A percentile compares a stretch with the other conserved stretches of the same genome.
phyloP scores from a whole-genome alignment of 495 filamentous ascomycete species.

The Podospora appendiculata region DNA sequence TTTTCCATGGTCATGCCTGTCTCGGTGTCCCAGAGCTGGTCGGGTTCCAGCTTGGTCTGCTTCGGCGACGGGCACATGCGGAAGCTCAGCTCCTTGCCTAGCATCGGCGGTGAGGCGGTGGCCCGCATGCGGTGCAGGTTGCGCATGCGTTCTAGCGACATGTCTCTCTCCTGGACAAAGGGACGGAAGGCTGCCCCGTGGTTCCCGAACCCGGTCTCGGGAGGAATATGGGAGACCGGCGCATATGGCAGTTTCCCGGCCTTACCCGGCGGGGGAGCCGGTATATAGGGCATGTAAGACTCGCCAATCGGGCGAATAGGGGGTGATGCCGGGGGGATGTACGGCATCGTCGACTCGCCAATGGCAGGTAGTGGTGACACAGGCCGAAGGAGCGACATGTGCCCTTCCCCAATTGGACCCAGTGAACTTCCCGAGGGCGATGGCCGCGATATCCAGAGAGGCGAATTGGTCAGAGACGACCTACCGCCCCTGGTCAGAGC shows the following conservation, averaged over 20 bases:
- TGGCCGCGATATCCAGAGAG: slow-evolving; percentile 15
- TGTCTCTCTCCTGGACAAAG: slow-evolving; percentile 33
- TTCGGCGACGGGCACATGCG: slow-evolving; percentile 71
- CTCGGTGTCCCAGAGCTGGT: slow-evolving; percentile 33
- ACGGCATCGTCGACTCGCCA: slow-evolving; percentile 24
- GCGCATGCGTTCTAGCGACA: slow-evolving; percentile 28
- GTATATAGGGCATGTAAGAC: slow-evolving; percentile 29
- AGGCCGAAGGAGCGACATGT: slow-evolving; percentile 30
- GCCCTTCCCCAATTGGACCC: slow-evolving; percentile 27
- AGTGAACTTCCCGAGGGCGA: slow-evolving; percentile 12
- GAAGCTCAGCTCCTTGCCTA: slow-evolving; percentile 68
- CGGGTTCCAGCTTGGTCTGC: slow-evolving; percentile 67
- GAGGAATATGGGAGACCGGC: slow-evolving; percentile 20
- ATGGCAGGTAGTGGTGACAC: slow-evolving; percentile 30
- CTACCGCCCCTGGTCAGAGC: slow-evolving; percentile 27
- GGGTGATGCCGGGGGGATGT: slow-evolving; percentile 18
- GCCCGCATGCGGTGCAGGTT: slow-evolving; percentile 27
- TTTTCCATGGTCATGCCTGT: slow-evolving; percentile 28
- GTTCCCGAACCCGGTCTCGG: slow-evolving; percentile 25
- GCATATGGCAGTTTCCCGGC: slow-evolving; percentile 25
- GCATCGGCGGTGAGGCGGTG: slow-evolving; percentile 69
- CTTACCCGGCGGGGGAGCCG: slow-evolving; percentile 23
- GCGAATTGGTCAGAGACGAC: slow-evolving; percentile 22
- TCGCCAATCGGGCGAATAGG: slow-evolving; percentile 26
- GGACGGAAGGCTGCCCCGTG: slow-evolving; percentile 15